Evolutionary conservation across 2,329 filamentous ascomycete species (phyloP).

Genomic region (Byssochlamys sp.): DNA sequence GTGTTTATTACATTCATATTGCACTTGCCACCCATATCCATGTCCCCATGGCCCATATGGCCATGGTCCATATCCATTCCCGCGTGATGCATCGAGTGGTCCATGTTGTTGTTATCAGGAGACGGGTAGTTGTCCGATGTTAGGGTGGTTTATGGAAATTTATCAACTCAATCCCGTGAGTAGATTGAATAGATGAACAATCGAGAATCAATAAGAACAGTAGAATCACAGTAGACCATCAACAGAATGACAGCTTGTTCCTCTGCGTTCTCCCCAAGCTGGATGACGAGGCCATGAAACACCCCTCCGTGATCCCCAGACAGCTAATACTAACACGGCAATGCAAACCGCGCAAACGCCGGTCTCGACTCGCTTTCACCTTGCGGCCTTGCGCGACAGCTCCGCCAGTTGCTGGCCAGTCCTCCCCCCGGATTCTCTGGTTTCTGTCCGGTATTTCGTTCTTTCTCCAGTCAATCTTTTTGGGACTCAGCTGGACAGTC

Average conservation of each 20-base stretch:
- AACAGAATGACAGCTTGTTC: not conserved
- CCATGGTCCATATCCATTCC: conserved; percentile 36
- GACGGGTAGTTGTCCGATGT: not conserved
- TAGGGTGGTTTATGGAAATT: not conserved
- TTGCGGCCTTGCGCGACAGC: not conserved
- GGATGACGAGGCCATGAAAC: not conserved
- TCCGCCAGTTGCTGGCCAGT: not conserved
- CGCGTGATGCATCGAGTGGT: conserved; percentile 27
- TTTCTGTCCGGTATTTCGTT: not conserved
- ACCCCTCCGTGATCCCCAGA: conserved; percentile 1
- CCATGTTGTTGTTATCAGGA: conserved; percentile 16
- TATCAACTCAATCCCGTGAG: not conserved
- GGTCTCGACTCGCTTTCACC: not conserved
- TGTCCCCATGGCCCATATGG: conserved; percentile 48
- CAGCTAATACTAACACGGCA: conserved; percentile 2
- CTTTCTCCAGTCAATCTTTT: not conserved
- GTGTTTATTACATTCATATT: conserved; percentile 69
- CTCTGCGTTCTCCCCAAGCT: not conserved
- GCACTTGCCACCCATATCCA: conserved; percentile 59
- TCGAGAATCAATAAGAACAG: not conserved
- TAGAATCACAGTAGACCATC: not conserved
- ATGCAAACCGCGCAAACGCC: conserved; percentile 30
- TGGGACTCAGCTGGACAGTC: not conserved
- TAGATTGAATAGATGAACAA: too few relatives aligned
- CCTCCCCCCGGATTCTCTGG: not conserved